These are phyloP conservation scores for Geoglossum cookeanum DNA, from an alignment of 2,329 filamentous ascomycete species.

Conservation along the genomic window DNA sequence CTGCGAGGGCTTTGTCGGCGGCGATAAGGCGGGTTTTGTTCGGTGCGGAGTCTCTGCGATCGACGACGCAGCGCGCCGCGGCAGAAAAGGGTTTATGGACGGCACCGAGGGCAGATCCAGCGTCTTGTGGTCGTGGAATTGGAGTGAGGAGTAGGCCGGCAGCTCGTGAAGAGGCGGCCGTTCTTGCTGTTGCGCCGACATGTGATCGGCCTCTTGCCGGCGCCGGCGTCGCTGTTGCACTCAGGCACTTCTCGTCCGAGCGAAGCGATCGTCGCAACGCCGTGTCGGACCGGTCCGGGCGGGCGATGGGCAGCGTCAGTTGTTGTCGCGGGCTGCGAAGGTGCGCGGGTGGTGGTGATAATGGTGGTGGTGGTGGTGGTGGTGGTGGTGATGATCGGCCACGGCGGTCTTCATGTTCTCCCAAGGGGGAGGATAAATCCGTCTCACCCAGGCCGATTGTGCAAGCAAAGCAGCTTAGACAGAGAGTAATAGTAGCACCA, in stretches of 20 bases:
- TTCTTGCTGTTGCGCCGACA: slow-evolving; percentile 1
- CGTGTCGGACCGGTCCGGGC: neutral
- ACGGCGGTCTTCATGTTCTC: neutral
- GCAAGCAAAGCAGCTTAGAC: neutral
- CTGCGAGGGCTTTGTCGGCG: neutral
- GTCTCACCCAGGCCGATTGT: too few relatives aligned
- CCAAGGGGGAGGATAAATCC: neutral
- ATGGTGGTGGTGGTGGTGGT: neutral
- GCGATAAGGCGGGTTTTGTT: neutral
- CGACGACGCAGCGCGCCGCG: neutral
- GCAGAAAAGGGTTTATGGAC: neutral
- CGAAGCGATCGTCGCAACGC: neutral
- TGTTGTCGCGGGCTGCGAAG: neutral
- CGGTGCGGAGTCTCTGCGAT: neutral
- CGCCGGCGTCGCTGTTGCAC: neutral
- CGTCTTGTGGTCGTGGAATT: neutral
- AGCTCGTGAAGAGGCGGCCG: slow-evolving; percentile 1
- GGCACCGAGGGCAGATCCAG: neutral
- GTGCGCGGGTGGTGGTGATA: neutral
- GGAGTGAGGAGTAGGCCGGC: neutral
- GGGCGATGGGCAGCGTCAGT: too few relatives aligned
- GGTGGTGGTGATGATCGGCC: too few relatives aligned
- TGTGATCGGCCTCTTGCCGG: neutral
- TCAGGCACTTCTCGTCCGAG: neutral
- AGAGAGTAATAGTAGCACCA: neutral